Percentiles rank a stretch among this genome's conserved stretches.
These are phyloP conservation scores for Haplographium delicatum DNA, from an alignment of 495 filamentous ascomycete species.

Conservation along the genomic window DNA sequence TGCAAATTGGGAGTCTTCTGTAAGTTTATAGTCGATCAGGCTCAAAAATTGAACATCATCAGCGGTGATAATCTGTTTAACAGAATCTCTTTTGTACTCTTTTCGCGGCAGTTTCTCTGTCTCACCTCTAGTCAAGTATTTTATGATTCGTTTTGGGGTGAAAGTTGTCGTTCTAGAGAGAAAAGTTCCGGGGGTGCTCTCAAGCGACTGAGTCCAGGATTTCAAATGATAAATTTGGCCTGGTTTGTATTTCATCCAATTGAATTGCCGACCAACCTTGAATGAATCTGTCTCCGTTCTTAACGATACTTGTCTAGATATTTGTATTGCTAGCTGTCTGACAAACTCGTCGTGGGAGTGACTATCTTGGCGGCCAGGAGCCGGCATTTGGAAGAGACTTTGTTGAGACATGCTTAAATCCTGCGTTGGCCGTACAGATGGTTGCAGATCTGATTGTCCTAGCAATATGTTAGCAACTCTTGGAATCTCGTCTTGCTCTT, in stretches of 20 bases:
- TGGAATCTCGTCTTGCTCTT: no score
- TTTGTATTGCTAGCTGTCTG: no score
- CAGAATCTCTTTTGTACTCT: background rate
- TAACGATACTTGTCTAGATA: no score
- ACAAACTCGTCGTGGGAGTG: no score
- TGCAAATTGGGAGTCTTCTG: background rate
- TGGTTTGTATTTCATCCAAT: background rate
- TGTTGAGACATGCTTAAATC: no score
- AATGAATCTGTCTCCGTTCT: background rate
- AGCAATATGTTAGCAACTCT: no score
- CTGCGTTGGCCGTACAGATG: no score
- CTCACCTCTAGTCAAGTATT: background rate
- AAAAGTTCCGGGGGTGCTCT: background rate
- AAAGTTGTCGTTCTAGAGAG: background rate
- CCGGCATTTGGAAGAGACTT: no score
- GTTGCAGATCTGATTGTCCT: no score
- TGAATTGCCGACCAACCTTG: background rate
- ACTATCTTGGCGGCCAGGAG: no score
- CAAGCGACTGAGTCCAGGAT: background rate
- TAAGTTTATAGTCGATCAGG: background rate
- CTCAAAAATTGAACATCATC: background rate
- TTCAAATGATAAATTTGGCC: background rate
- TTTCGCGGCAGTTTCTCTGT: background rate
- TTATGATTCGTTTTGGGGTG: background rate
- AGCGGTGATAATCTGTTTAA: background rate